Conservation (phyloP, 441 rosid genomes). For the Populus hybrid region DNA sequence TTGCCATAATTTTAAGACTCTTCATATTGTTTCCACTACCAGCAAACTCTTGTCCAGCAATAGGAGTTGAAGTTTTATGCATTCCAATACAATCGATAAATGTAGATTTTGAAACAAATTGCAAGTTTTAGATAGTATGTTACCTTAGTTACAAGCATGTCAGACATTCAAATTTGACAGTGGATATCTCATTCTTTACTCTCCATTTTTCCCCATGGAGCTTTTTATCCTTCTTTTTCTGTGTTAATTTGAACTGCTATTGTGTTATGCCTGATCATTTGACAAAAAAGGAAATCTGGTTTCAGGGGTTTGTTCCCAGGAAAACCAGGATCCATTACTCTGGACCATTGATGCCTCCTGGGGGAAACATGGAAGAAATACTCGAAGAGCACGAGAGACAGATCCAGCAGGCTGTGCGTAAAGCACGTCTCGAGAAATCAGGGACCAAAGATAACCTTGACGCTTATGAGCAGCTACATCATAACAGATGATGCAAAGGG, state of each 20-base stretch:
- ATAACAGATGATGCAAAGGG: conserved; percentile 15
- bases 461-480: conserved; percentile 21
- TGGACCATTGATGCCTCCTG: conserved; percentile 24
- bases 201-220: no score
- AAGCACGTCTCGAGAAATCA: conserved; percentile 63
- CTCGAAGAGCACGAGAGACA: conserved; percentile 89
- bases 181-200: no score
- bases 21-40: no score
- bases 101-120: no score
- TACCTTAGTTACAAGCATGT: no score
- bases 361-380: conserved; percentile 83
- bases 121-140: no score
- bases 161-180: no score
- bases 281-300: conserved; percentile 1
- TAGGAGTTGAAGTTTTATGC: no score
- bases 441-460: conserved; percentile 39
- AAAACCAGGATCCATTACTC: conserved; percentile 80
- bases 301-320: conserved; percentile 58
- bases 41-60: no score
- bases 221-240: background rate
- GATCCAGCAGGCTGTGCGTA: conserved; percentile 91
- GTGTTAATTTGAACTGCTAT: background rate
- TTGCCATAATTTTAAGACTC: no score
- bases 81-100: no score
- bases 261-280: background rate